Percentiles rank a stretch among this genome's conserved stretches.
phyloP scores from a whole-genome alignment of 1,284 basidiomycete species.

The Neotropicomus parvogracilis region DNA sequence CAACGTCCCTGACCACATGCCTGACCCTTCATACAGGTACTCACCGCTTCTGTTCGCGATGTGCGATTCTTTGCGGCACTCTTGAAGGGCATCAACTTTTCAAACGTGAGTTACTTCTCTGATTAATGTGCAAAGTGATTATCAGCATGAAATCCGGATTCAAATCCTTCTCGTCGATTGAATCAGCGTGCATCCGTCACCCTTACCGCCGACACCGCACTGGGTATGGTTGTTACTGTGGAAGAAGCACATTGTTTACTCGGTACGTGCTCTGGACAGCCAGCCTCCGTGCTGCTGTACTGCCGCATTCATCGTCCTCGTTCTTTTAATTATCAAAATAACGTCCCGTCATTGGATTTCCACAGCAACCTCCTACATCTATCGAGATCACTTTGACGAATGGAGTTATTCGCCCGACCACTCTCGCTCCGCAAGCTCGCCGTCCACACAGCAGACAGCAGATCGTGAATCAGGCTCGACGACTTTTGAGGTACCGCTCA shows the following conservation, averaged over 20 bases:
- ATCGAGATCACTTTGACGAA: slow-evolving; percentile 74
- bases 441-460: slow-evolving; percentile 10
- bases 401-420: slow-evolving; percentile 35
- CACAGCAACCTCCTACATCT: slow-evolving; percentile 83
- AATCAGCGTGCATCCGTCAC: slow-evolving; percentile 74
- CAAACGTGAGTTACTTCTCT: slow-evolving; percentile 50
- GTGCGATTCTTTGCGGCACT: slow-evolving; percentile 73
- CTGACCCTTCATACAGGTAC: slow-evolving; percentile 46
- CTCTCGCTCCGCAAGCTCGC: slow-evolving; percentile 23
- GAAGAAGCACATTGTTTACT: slow-evolving; percentile 80
- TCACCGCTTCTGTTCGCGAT: slow-evolving; percentile 74
- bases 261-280: slow-evolving; percentile 44
- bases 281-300: slow-evolving; percentile 8
- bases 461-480: slow-evolving; percentile 29
- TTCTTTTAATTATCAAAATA: not conserved
- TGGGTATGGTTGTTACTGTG: slow-evolving; percentile 83
- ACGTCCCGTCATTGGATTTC: not conserved
- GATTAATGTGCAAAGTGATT: not conserved
- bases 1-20: slow-evolving; percentile 1
- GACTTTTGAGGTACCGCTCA: slow-evolving; percentile 79
- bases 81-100: slow-evolving; percentile 75
- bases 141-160: slow-evolving; percentile 3
- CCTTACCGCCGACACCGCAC: slow-evolving; percentile 57
- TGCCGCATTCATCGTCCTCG: not conserved
- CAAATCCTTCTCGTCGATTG: not conserved